phyloP scores from a whole-genome alignment of 208 protist species.

The Leishmania lainsoni region DNA sequence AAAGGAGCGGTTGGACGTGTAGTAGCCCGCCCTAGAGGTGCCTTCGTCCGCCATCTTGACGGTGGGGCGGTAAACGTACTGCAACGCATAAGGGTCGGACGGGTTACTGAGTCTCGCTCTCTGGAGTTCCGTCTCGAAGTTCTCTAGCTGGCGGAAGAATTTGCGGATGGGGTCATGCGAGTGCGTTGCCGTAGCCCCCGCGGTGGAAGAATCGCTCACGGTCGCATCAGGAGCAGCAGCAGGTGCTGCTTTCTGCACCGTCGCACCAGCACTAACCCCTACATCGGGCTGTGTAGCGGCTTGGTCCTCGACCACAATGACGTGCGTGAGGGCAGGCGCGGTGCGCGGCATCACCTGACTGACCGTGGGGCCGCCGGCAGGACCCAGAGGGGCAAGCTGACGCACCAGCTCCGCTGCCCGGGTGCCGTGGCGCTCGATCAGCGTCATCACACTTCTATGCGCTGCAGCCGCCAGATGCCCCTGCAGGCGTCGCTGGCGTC shows the following conservation, averaged over 20 bases:
- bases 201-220: not conserved
- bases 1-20: conserved; percentile 18
- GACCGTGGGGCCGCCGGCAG: conserved; percentile 23
- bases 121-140: conserved; percentile 24
- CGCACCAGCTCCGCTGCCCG: conserved; percentile 27
- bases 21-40: not conserved
- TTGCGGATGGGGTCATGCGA: conserved; percentile 8
- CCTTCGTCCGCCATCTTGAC: conserved; percentile 17
- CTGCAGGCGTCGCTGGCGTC: not conserved
- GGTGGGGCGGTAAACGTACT: conserved; percentile 27
- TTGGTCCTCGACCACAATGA: conserved; percentile 10
- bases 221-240: conserved; percentile 1
- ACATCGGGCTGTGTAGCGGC: not conserved
- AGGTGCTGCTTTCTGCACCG: not conserved
- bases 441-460: conserved; percentile 5
- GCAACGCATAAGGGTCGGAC: conserved; percentile 6
- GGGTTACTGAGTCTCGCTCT: conserved; percentile 5
- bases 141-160: conserved; percentile 31
- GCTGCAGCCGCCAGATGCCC: not conserved
- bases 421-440: conserved; percentile 19
- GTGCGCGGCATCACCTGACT: conserved; percentile 21
- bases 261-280: not conserved
- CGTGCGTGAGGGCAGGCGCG: conserved; percentile 20
- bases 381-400: conserved; percentile 28
- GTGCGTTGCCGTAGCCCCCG: conserved; percentile 1